Evolutionary conservation across 2,329 filamentous ascomycete genomes (phyloP).

Genomic region (Neofusicoccum laricinum): DNA sequence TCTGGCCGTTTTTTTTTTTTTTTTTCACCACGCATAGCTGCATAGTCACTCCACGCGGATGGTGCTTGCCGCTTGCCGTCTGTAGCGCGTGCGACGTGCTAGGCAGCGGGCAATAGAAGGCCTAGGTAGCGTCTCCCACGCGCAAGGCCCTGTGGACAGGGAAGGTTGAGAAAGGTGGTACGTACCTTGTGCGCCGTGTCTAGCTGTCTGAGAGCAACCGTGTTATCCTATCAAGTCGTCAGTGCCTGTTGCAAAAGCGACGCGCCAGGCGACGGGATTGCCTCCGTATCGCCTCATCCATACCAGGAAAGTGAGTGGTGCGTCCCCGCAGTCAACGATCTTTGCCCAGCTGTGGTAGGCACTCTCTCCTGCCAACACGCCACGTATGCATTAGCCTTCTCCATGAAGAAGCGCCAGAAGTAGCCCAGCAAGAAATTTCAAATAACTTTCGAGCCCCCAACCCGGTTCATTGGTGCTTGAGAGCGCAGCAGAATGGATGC

Average conservation of each 20-base stretch:
- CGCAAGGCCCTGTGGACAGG: not conserved
- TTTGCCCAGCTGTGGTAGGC: conserved; percentile 48
- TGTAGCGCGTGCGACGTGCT: not conserved
- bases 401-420: not conserved
- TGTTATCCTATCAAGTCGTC: conserved; percentile 46
- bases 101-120: not conserved
- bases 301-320: conserved; percentile 49
- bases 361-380: conserved; percentile 28
- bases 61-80: not conserved
- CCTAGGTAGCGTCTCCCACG: not conserved
- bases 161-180: not conserved
- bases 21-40: not conserved
- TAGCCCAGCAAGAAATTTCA: not conserved
- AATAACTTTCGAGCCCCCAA: not conserved
- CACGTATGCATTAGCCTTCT: not conserved
- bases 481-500: not conserved
- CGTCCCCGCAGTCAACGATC: conserved; percentile 56
- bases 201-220: conserved; percentile 53
- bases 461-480: not conserved
- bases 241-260: not conserved
- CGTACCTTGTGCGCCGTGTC: conserved; percentile 50
- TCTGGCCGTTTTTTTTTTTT: too few species aligned
- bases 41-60: not conserved
- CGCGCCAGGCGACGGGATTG: too few species aligned
- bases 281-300: not conserved